Base-by-base conservation (phyloP, 768 basidiomycete species). In the Cystobasidium tubakii region DNA sequence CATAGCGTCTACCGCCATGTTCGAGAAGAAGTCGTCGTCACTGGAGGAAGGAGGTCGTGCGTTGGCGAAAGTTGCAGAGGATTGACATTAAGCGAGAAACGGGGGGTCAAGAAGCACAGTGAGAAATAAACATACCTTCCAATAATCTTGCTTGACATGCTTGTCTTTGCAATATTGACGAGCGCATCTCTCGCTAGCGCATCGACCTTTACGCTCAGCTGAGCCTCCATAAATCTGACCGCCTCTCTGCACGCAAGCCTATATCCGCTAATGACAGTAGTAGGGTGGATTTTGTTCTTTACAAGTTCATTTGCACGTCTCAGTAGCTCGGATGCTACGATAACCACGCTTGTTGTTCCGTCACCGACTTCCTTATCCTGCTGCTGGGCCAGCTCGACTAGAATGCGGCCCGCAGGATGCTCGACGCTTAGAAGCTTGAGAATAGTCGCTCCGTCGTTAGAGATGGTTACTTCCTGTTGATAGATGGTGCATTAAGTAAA, bases 331-430 rank as follows among this genome's bases (percentile, higher is more conserved):
- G 96, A 93, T 67, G 94, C 94, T 80, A 99, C 86, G 77, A 99
- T 91, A 62, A 99, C 96, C 53, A 99, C 96, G 27, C 93, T 97
- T 1, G 96, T 99, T 9, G 96, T 99, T 17, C 96, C 96, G 83
- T 99, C 96, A 43, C 96, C 96, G 12, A 99, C 96, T 83, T 99
- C 96, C 81, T 94, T 96, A 82, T 99, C 96, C 82, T 98, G 94
- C 80, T 98, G 97, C 83, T 98, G 94, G 1, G 96, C 93, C 55
- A 99, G 90, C 82, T 97, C 93, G 60, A 98, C 94, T 77, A 99
- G 92, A 76, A 99, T 93, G 76, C 91, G 89, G 25, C 93, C 96
- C 2, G 96, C 96, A 31, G 96, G 96, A 80, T 98, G 92, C 79
- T 96, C 92, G 55, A 99, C 94, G 19, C 92, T 88, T 46, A 98